Base-by-base conservation (phyloP, 495 filamentous ascomycete species). In the Penicillium verhagenii region DNA sequence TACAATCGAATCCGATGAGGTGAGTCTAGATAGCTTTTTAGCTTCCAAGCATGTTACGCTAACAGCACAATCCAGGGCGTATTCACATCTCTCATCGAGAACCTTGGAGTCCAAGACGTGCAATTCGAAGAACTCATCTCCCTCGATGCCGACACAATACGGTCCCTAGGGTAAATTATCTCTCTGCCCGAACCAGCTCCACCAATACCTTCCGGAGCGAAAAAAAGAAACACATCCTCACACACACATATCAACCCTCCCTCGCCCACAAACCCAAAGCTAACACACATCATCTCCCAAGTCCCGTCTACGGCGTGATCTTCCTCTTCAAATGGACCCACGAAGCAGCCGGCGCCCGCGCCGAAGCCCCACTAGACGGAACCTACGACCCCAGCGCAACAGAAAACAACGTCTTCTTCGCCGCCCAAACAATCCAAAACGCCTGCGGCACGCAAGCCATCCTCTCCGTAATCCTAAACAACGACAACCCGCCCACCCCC, bases 261-360 rank as follows among this genome's bases (percentile, higher is more conserved):
- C 24, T 18, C 14, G 14, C 23, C 13, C 21, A 20, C 4, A 26
- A 14, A 49, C 24, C 29, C n/a, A 28, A 53, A 56, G 29, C 53
- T 56, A 65, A 64, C 42, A 52, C 6, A 16, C n/a, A n/a, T n/a
- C n/a, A 42, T 29, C 21, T n/a, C 10, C 52, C 4, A 19, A 86
- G 88, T 58, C 88, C 91, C 38, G 83, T 96, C 58, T 96, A 97
- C 76, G 94, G 94, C 69, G 92, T 97, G 58, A 97, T 99, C 69
- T 97, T 99, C 76, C 91, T 99, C 69, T 99, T 99, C 85, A 97
- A 96, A 78, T 99, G 89, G 76, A 90, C 87, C 20, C 89, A 87
- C 39, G 88, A 89, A 69, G 77, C 84, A 52, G 82, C 82, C 49
- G 81, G 82, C 61, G 78, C 79, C 40, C 66, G 74, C 37, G 71